These are phyloP conservation scores for Populus tomentosa DNA, from an alignment of 441 rosid species.

Conservation along the genomic window DNA sequence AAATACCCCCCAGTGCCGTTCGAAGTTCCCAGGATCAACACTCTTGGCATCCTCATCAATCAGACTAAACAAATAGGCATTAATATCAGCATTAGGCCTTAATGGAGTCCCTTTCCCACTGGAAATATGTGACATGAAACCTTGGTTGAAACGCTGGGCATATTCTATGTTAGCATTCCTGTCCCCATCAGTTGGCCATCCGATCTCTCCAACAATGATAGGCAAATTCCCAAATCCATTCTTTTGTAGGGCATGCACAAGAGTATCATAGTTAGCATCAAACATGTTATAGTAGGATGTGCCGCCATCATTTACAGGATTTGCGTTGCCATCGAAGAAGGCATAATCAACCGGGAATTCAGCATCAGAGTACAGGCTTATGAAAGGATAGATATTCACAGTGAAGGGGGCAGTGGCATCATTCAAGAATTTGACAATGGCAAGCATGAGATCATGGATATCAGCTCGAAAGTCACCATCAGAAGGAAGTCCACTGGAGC, in stretches of 20 bases:
- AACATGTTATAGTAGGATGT: conserved; percentile 70
- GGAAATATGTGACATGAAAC: conserved; percentile 71
- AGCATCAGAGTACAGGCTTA: conserved; percentile 68
- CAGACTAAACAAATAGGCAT: conserved; percentile 77
- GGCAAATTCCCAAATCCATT: conserved; percentile 84
- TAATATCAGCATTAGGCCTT: conserved; percentile 70
- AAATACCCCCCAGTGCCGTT: conserved; percentile 94
- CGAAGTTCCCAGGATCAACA: conserved; percentile 87
- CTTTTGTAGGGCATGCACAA: conserved; percentile 69
- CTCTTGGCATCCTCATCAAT: conserved; percentile 95
- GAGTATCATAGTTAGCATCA: conserved; percentile 88
- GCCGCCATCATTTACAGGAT: conserved; percentile 67
- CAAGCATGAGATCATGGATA: conserved; percentile 71
- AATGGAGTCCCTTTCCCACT: conserved; percentile 90
- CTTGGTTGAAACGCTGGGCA: conserved; percentile 88
- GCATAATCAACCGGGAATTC: conserved; percentile 90
- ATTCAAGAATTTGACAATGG: conserved; percentile 73
- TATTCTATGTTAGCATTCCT: conserved; percentile 63
- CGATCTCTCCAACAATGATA: conserved; percentile 79
- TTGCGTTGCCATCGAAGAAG: conserved; percentile 78
- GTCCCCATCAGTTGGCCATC: conserved; percentile 97
- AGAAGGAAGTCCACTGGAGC: conserved; percentile 49
- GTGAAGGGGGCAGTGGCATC: conserved; percentile 70
- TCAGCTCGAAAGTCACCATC: conserved; percentile 90
- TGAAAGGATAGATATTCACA: conserved; percentile 91